Base-by-base conservation (phyloP, 2,329 filamentous ascomycete genomes). In the Fusarium cicatricum region DNA sequence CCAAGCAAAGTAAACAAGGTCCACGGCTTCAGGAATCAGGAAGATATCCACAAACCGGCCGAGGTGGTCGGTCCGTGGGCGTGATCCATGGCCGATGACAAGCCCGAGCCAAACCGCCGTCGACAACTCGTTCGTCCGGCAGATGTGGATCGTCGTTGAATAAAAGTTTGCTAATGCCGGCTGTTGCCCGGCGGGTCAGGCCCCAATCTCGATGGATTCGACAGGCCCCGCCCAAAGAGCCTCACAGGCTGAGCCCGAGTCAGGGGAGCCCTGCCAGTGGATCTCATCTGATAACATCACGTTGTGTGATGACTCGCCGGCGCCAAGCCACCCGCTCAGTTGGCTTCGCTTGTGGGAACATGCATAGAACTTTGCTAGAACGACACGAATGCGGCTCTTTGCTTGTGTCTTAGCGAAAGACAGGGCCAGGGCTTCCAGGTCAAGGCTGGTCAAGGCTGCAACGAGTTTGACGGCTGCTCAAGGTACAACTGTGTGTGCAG, bases 141-240 rank as follows among this genome's bases (percentile, higher is more conserved):
- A 53, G 37, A 41, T 52, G 66, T 68, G 64, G 66, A 68, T 55
- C 60, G 66, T 60, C 66, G 66, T 69, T 63, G 62, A 66, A 65
- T 68, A 64, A 69, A 60, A 66, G 64, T 68, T 69, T 69, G 54
- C 60, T 65, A 67, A 66, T 64, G 57, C 59, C 64, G 62, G 60
- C 46, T 63, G 12, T 60, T 55, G 45, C 51, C 49, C 60, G 40
- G 52, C 52, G 61, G 55, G 44, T 49, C 47, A 40, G 40, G 29
- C 43, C 47, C 33, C 50, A 66, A 64, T 66, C 59, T 50, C 63
- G 47, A 57, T 61, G 65, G 55, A 65, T 65, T 55, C 49, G 48
- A 44, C 44, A 55, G 59, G 45, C 33, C n/a, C 45, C 53, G 45
- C 48, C 23, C 37, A 44, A 56, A 62, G 59, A 62, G 59, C 59